Percentiles rank a stretch among this genome's conserved stretches.
Evolutionary conservation across 139 green algal genomes (phyloP).

Genomic region (Ettlia oleoabundans): DNA sequence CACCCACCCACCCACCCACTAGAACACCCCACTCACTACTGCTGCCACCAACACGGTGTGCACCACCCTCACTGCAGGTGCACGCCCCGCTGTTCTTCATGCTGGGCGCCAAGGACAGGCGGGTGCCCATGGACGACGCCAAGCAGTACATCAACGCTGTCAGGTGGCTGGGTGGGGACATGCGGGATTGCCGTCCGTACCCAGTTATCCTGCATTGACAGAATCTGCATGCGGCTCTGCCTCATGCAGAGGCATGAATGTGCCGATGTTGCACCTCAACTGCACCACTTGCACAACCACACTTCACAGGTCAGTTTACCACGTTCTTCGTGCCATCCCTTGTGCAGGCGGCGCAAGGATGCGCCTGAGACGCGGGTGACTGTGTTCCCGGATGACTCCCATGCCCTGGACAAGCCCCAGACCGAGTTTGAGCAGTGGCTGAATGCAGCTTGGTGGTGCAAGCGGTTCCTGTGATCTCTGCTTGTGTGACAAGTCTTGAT

Average conservation of each 20-base stretch:
- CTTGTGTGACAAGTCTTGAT: no score
- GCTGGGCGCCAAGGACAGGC: conserved; percentile 82
- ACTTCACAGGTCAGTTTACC: not conserved
- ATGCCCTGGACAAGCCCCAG: conserved; percentile 88
- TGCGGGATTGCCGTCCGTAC: no score
- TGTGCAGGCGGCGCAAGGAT: conserved; percentile 24
- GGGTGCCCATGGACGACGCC: conserved; percentile 67
- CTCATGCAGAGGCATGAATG: not conserved
- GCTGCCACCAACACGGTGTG: no score
- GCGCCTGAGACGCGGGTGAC: conserved; percentile 59
- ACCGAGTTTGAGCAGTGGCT: conserved; percentile 90
- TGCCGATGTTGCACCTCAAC: not conserved
- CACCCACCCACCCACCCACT: no score
- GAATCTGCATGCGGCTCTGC: not conserved
- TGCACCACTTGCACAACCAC: not conserved
- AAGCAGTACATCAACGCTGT: conserved; percentile 79
- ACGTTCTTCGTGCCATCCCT: not conserved
- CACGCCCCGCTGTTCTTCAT: conserved; percentile 85
- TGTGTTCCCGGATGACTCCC: conserved; percentile 88
- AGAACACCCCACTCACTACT: no score
- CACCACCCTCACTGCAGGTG: conserved; percentile 32
- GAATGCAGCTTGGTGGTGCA: conserved; percentile 73
- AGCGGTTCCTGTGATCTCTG: conserved; percentile 33
- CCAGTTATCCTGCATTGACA: not conserved
- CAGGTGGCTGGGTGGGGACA: not conserved